Evolutionary conservation across 306 rosid genomes (phyloP), one percentile per base, ranked within the genome.

Genomic region (Luffa acutangula): DNA sequence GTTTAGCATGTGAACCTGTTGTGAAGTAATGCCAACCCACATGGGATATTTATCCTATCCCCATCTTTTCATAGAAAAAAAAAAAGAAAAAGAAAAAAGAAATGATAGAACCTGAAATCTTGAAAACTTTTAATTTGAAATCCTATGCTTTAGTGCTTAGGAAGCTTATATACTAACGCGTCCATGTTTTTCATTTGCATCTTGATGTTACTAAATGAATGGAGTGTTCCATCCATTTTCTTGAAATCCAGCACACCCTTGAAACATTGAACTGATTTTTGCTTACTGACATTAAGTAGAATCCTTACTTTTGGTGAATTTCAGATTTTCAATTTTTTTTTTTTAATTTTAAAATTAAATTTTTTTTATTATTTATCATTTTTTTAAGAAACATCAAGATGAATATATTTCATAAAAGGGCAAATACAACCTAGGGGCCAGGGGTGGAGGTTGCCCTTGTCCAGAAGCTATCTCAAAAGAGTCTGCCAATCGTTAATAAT

Each of bases 1-100:
- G 43, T 49, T 49, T 48, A 51, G 78, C 78, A 31, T 74, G 45
- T 74, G 60, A 51, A 51, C 60, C 62, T 51, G 62, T 72, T 46
- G 77, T 25, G 77, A 72, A 48, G 77, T 72, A 72, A 45, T 46
- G 58, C 42, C 42, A 51, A 48, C 56, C 57, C 58, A 72, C 58
- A 72, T 74, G 62, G 74, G 74, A 5, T 21, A 46, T 9, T 31
- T 51, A 17, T 49, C 78, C 42, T 51, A 17, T 74, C 78, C 42
- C 78, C 43, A 52, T 6, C 1, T 53, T 74, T 74, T 74, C 31
- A 52, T 74, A 15, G 14, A 31, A 45, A 14, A 70, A 21, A 25
- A 17, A 36, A 36, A 7, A n/a, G n/a, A 5, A 6, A 42, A 1
- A 42, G 4, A 42, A 14, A 49, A 49, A 49, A 18, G 72, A 37